Evolutionary conservation across 352 stramenopile genomes (phyloP), one percentile per base, ranked within the genome.

Genomic region (Phytophthora ramorum): DNA sequence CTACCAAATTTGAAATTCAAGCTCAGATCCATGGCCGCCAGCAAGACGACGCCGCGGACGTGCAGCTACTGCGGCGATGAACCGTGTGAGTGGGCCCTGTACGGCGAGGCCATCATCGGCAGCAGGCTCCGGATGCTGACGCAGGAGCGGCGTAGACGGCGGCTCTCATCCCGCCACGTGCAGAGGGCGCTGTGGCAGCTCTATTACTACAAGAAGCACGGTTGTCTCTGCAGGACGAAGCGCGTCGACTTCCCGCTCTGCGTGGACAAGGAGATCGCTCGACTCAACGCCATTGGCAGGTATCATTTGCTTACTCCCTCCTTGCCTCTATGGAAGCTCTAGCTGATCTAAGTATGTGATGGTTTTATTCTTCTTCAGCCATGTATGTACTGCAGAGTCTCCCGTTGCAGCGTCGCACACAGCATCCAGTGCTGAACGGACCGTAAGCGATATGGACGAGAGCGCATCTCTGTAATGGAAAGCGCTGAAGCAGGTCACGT

Each of bases 321-420:
- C 28, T 34, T 34, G 28, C 28, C 28, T 34, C 28, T 8, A 34
- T 34, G 28, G 28, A 34, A 34, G 28, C 28, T 34, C 28, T 45
- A 59, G 40, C 52, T 51, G 24, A 45, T 61, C 53, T 32, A 62
- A 38, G 26, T 52, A 53, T 26, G 46, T 57, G 9, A 57, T 64
- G 22, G 46, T 57, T 45, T 57, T 64, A 46, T 64, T 64, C 35
- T 57, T 64, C 46, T 64, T 64, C 19, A 52, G 46, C 2, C 46
- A 35, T 19, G 51, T 59, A 22, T 63, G 56, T 16, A 56, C 56
- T 14, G 44, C 14, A 50, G 28, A 34, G 28, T 64, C 57, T 20
- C 46, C 57, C 3, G 24, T 45, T 19, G 46, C 24, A 20, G 34
- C 37, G 12, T 35, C 38, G 28, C 47, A 65, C 0, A 58, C 38